Evolutionary conservation across 768 basidiomycete species (phyloP).

Genomic region (Cyclocybe aegerita): DNA sequence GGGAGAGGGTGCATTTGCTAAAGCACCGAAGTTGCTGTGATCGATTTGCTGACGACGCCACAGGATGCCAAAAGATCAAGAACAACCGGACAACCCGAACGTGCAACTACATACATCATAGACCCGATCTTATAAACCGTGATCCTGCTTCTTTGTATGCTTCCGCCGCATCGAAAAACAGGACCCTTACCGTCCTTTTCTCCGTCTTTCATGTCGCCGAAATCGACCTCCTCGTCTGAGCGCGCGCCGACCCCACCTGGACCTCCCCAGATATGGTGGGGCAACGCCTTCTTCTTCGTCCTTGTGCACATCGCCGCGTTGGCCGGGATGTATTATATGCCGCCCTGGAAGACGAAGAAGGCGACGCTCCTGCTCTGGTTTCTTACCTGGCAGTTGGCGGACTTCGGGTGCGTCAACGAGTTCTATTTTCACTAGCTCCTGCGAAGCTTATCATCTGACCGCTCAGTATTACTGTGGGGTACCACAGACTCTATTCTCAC

Average conservation of each 20-base stretch:
- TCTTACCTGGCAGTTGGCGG: slow-evolving; percentile 66
- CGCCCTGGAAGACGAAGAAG: slow-evolving; percentile 40
- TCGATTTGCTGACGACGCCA: no score
- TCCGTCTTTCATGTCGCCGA: not conserved
- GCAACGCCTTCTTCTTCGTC: slow-evolving; percentile 57
- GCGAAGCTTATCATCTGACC: not conserved
- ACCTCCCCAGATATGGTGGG: slow-evolving; percentile 55
- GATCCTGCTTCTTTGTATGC: no score
- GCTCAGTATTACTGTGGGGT: slow-evolving; percentile 68
- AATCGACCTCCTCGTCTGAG: not conserved
- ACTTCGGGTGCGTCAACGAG: slow-evolving; percentile 55
- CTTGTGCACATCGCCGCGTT: slow-evolving; percentile 56
- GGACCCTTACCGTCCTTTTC: no score
- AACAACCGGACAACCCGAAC: no score
- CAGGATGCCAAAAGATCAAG: no score
- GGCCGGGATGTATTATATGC: slow-evolving; percentile 50
- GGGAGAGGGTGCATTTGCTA: no score
- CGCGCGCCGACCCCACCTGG: not conserved
- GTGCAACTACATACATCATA: no score
- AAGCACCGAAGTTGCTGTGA: no score
- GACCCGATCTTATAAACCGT: no score
- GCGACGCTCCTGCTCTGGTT: slow-evolving; percentile 53
- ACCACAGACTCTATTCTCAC: slow-evolving; percentile 81
- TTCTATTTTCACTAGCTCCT: no score
- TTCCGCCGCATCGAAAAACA: no score